A percentile compares a stretch with the other conserved stretches of the same genome.
phyloP scores from a whole-genome alignment of 768 basidiomycete genomes.

The Rhodotorula graminis region DNA sequence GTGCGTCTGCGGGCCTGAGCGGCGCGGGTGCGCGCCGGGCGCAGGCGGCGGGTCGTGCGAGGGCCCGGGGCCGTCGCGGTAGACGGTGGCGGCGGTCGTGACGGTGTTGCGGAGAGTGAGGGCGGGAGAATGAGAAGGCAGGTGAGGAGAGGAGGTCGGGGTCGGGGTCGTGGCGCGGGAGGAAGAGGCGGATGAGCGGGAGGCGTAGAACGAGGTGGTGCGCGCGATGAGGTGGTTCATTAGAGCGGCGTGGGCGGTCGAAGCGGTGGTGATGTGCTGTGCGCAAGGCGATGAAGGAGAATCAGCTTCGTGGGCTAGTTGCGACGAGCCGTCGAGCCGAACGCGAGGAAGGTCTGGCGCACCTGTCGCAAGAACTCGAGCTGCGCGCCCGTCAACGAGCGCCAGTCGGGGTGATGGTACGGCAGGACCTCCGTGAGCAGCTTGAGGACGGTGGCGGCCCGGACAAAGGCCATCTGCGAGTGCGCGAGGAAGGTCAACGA shows the following conservation, averaged over 20 bases:
- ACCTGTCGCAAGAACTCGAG: background rate
- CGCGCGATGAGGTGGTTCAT: conserved; percentile 1
- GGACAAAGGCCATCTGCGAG: conserved; percentile 22
- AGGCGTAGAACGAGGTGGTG: background rate
- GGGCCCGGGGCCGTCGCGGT: background rate
- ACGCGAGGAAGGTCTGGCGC: background rate
- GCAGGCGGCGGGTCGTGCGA: background rate
- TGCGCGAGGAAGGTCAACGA: background rate
- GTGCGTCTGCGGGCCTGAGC: background rate
- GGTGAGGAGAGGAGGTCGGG: background rate
- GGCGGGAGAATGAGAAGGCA: background rate
- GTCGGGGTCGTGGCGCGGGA: too few species aligned
- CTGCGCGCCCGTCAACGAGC: background rate
- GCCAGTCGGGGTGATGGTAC: conserved; percentile 12
- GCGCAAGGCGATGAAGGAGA: accelerated
- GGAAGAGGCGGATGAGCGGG: background rate
- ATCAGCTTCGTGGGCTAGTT: background rate
- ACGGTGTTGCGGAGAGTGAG: conserved; percentile 36
- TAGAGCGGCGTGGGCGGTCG: background rate
- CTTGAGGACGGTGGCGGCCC: conserved; percentile 11
- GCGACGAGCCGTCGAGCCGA: too few species aligned
- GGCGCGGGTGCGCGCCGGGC: background rate
- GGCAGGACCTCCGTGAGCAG: conserved; percentile 16
- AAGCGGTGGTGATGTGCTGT: background rate
- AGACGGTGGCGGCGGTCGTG: conserved; percentile 4